These are phyloP conservation scores for Begonia masoniana DNA, from an alignment of 306 rosid genomes.

Conservation along the genomic window DNA sequence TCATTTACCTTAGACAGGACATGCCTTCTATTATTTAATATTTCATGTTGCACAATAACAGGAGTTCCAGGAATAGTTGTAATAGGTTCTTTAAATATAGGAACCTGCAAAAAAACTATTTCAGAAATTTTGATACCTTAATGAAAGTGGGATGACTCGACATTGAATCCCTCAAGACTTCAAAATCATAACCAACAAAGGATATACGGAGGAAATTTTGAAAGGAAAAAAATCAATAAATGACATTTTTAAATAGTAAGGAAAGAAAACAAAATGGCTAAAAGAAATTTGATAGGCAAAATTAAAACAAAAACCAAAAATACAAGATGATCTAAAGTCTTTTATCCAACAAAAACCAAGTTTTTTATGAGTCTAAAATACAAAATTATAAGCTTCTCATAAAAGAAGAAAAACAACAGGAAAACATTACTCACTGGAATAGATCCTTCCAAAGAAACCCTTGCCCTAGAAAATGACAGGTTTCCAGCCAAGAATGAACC, in stretches of 20 bases:
- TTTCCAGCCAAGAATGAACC: conserved; percentile 90
- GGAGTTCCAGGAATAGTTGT: conserved; percentile 75
- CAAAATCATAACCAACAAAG: no score
- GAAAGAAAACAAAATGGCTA: no score
- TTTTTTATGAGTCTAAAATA: not conserved
- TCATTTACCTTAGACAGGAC: conserved; percentile 80
- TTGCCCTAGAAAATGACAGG: conserved; percentile 89
- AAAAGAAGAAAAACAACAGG: conserved; percentile 2
- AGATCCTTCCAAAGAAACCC: conserved; percentile 92
- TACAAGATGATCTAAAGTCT: no score
- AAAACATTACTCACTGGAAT: conserved; percentile 50
- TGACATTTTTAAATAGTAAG: no score
- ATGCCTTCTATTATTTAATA: conserved; percentile 87
- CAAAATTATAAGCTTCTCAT: not conserved
- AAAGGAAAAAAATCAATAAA: no score
- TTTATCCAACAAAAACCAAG: not conserved
- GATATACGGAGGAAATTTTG: no score
- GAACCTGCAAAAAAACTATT: conserved; percentile 41
- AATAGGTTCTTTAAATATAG: conserved; percentile 75
- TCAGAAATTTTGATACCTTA: conserved; percentile 10
- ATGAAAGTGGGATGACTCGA: conserved; percentile 1
- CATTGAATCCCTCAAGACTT: no score
- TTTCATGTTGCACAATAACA: conserved; percentile 82
- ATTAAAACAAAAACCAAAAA: no score
- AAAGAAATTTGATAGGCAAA: no score